Base-by-base conservation (phyloP, 495 filamentous ascomycete genomes). In the Trichoderma asperelloides region DNA sequence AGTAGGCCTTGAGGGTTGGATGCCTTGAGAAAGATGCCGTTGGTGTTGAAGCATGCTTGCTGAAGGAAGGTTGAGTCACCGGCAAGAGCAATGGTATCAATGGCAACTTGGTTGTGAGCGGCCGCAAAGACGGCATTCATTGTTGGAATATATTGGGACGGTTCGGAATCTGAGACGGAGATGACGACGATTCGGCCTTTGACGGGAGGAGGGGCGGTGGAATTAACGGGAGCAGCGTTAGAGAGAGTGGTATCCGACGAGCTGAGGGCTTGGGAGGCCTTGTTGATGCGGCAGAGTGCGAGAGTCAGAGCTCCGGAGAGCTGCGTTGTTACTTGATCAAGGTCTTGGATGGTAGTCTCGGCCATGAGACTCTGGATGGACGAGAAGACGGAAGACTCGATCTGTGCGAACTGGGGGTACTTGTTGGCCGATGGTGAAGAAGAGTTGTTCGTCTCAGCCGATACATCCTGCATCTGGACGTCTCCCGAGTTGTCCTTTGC, bases 91-190 rank as follows among this genome's bases (percentile, higher is more conserved):
- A 92, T 85, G 39, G 96, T 90, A 75, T 97, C 94, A 74, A 98
- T 91, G 16, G 95, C 90, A 68, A 98, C 91, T 69, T 82, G 83
- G 64, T 91, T 80, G 65, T 93, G 88, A 70, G 91, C 92, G 68
- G 93, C 93, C 12, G 95, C 96, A 77, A 98, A 98, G 49, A 97
- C 96, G 70, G 87, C 84, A 79, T 98, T 98, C 93, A 98, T 98
- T 62, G 97, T 90, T 2, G 94, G 91, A 66, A 98, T 97, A 79
- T 98, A 98, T 75, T 97, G 93, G 39, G 89, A 85, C 0, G 94
- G 88, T 5, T 92, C 83, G 77, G 91, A 89, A 68, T 89, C 89
- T 28, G 91, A 92, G 39, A 93, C 91, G 62, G 88, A 92, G 47
- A 96, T 78, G 13, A 92, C 86, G 65, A 98, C 76, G 72, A 98